Percentiles rank a stretch among this genome's conserved stretches.
Conservation (phyloP, 2,329 filamentous ascomycete species). For the Botryotinia globosa region DNA sequence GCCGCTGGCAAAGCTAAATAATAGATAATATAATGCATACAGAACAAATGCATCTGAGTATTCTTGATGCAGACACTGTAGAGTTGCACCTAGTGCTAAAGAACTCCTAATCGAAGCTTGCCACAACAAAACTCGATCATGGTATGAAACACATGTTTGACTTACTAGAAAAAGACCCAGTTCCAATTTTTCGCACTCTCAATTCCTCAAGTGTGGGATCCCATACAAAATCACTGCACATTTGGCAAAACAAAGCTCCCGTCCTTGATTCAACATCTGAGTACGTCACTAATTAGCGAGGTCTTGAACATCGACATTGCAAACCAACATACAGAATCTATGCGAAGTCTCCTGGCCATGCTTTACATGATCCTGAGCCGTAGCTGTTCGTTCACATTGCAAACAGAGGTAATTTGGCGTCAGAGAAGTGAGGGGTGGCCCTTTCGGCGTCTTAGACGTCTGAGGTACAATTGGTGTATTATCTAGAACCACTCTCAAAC, state of each 20-base stretch:
- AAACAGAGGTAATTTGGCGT: slow-evolving; percentile 70
- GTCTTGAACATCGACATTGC: not conserved
- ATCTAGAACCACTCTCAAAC: slow-evolving; percentile 69
- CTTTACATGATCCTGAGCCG: slow-evolving; percentile 60
- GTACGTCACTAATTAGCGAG: slow-evolving; percentile 18
- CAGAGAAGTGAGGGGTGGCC: slow-evolving; percentile 56
- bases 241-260: slow-evolving; percentile 74
- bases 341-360: slow-evolving; percentile 70
- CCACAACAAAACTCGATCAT: not conserved
- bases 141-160: slow-evolving; percentile 13
- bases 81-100: not conserved
- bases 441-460: slow-evolving; percentile 59
- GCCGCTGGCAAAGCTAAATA: not conserved
- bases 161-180: slow-evolving; percentile 62
- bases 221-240: slow-evolving; percentile 80
- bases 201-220: slow-evolving; percentile 77
- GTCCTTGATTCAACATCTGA: slow-evolving; percentile 74
- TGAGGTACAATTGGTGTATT: slow-evolving; percentile 62
- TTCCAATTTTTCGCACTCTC: slow-evolving; percentile 66
- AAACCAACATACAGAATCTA: slow-evolving; percentile 61
- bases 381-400: slow-evolving; percentile 68
- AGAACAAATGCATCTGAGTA: not conserved
- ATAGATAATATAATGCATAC: not conserved
- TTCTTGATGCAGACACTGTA: not conserved
- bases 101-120: not conserved